phyloP scores from a whole-genome alignment of 768 basidiomycete species.

The Roridomyces roridus region DNA sequence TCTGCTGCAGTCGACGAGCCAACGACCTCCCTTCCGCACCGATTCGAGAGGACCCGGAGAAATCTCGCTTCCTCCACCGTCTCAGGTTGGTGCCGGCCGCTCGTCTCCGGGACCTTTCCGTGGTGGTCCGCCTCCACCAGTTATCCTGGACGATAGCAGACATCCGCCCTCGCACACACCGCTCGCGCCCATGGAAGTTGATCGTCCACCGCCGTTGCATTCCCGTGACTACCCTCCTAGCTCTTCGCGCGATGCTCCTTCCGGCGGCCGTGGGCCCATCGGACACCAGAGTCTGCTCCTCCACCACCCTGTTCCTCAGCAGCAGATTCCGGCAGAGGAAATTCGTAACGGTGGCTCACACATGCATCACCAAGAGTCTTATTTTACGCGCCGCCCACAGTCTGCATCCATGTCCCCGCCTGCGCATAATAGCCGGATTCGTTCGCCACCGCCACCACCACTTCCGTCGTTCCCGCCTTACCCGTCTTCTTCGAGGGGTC shows the following conservation, averaged over 20 bases:
- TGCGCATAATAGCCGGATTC: constrained; percentile 52
- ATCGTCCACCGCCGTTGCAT: constrained; percentile 59
- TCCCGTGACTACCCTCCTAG: constrained; percentile 57
- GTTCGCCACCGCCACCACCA: constrained; percentile 56
- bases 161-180: constrained; percentile 71
- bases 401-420: constrained; percentile 70
- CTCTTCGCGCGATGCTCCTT: constrained; percentile 38
- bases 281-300: constrained; percentile 64
- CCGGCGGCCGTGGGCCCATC: constrained; percentile 61
- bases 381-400: constrained; percentile 60
- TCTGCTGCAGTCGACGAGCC: constrained; percentile 57
- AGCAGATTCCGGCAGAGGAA: constrained; percentile 59
- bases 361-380: constrained; percentile 60
- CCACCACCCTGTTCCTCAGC: constrained; percentile 73
- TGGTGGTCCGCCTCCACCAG: constrained; percentile 84
- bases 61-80: constrained; percentile 66
- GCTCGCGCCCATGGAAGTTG: constrained; percentile 82
- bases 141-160: constrained; percentile 78
- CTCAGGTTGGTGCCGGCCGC: constrained; percentile 51
- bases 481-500: constrained; percentile 47
- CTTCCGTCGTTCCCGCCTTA: constrained; percentile 55
- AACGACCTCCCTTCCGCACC: constrained; percentile 62
- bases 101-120: constrained; percentile 77
- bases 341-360: constrained; percentile 48
- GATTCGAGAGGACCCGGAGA: constrained; percentile 67